A percentile compares a stretch with the other conserved stretches of the same genome.
phyloP scores from a whole-genome alignment of 768 basidiomycete species.

The Podaxis rugospora region DNA sequence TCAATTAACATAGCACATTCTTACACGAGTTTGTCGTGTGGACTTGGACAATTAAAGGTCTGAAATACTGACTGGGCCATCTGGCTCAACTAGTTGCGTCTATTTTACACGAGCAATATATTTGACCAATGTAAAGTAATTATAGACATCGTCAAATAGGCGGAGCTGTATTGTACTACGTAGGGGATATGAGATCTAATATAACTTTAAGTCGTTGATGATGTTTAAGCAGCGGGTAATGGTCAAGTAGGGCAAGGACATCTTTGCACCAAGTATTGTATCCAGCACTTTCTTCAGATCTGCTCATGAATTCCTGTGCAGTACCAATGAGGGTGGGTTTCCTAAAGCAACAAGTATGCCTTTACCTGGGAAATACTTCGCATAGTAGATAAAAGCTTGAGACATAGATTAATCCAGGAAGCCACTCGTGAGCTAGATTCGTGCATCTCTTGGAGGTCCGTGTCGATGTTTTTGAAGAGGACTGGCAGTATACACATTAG shows the following conservation, averaged over 20 bases:
- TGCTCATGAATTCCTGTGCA: neutral
- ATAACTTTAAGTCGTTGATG: slow-evolving; percentile 2
- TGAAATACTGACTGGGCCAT: too few relatives aligned
- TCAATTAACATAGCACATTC: neutral
- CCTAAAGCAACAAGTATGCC: too few relatives aligned
- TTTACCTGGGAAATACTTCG: slow-evolving; percentile 6
- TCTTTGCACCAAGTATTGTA: slow-evolving; percentile 7
- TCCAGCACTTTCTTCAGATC: neutral
- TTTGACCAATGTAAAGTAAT: neutral
- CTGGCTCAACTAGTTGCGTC: too few relatives aligned
- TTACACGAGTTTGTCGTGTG: neutral
- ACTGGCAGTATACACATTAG: neutral
- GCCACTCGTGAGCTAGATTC: neutral
- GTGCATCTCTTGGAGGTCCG: neutral
- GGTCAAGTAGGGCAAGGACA: neutral
- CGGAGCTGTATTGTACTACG: neutral
- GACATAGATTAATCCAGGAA: neutral
- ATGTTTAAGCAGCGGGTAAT: neutral
- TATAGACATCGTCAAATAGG: neutral
- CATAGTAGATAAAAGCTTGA: slow-evolving; percentile 7
- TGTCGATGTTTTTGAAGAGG: slow-evolving; percentile 6
- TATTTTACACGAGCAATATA: neutral
- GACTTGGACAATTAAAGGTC: neutral
- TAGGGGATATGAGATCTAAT: neutral
- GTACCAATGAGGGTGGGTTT: neutral